A percentile compares a stretch with the other conserved stretches of the same genome.
phyloP scores from a whole-genome alignment of 1,284 basidiomycete genomes.

The Trametes versicolor region DNA sequence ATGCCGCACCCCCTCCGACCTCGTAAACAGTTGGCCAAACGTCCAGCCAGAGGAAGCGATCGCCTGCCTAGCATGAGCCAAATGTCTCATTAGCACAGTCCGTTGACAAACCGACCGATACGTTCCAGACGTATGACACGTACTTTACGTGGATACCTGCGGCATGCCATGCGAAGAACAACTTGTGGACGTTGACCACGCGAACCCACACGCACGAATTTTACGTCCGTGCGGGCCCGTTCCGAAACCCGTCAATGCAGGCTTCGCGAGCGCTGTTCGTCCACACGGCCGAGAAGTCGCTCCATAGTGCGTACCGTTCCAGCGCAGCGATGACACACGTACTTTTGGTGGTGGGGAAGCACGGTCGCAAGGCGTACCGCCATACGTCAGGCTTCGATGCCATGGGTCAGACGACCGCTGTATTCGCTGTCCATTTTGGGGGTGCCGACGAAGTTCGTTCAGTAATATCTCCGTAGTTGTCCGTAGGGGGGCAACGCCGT shows the following conservation, averaged over 20 bases:
- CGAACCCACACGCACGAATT: background rate
- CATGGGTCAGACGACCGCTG: background rate
- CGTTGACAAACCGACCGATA: background rate
- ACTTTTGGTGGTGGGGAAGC: conserved; percentile 11
- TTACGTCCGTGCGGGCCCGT: background rate
- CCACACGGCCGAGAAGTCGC: conserved; percentile 20
- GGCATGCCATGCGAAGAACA: background rate
- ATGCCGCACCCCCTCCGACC: background rate
- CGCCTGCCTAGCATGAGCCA: background rate
- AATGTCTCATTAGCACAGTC: background rate
- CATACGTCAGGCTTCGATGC: conserved; percentile 13
- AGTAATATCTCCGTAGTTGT: conserved; percentile 16
- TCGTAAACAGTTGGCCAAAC: background rate
- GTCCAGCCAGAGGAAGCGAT: background rate
- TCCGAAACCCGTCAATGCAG: background rate
- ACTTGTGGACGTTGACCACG: background rate
- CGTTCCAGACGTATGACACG: background rate
- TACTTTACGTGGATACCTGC: background rate
- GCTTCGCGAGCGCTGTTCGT: conserved; percentile 3
- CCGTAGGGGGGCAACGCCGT: conserved; percentile 17
- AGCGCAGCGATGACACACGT: conserved; percentile 1
- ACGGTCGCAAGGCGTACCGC: conserved; percentile 13
- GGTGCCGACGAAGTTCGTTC: background rate
- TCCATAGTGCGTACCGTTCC: conserved; percentile 6
- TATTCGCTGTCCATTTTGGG: background rate